Percentiles rank a stretch among this genome's conserved stretches.
Conservation (phyloP, 148 eudicot species). For the Rhododendron mucronatum region DNA sequence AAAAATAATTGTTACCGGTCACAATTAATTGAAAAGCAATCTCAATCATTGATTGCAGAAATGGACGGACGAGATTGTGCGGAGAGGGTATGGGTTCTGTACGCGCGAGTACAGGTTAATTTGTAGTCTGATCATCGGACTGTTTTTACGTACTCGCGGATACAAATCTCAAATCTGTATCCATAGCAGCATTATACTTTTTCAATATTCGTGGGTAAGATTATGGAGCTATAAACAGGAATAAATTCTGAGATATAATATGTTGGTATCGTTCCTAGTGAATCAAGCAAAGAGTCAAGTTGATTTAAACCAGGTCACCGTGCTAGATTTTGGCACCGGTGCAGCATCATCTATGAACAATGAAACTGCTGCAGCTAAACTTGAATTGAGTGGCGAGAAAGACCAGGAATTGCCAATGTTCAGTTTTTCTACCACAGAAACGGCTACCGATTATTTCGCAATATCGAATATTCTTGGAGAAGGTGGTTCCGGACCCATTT, state of each 20-base stretch:
- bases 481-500: background rate
- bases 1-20: no score
- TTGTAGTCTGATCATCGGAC: no score
- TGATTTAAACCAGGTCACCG: background rate
- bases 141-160: no score
- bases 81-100: no score
- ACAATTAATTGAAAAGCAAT: no score
- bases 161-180: no score
- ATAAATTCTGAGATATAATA: background rate
- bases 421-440: background rate
- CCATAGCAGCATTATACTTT: no score
- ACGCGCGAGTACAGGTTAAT: no score
- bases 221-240: background rate
- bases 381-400: constrained; percentile 5
- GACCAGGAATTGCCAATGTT: background rate
- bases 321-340: background rate
- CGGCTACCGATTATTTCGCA: background rate
- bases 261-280: background rate
- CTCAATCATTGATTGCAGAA: no score
- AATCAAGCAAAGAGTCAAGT: background rate
- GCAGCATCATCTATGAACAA: background rate
- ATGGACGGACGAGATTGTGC: no score
- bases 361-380: background rate
- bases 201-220: background rate
- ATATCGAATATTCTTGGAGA: background rate